phyloP scores from a whole-genome alignment of 116 monocot genomes.

The Iris pallida region DNA sequence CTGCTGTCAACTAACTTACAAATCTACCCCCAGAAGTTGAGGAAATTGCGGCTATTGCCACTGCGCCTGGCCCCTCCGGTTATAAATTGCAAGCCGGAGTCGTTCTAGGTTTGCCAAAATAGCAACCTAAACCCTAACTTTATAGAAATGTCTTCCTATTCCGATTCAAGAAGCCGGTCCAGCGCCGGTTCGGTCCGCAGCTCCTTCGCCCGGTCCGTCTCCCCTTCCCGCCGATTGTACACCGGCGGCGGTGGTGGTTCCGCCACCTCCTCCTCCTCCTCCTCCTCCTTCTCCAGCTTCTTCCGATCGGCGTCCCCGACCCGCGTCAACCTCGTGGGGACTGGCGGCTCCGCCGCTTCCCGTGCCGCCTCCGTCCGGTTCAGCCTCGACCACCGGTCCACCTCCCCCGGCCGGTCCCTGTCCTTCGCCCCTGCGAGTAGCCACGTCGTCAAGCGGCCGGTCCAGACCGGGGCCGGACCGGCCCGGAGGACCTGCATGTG shows the following conservation, averaged over 20 bases:
- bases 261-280: conserved; percentile 5
- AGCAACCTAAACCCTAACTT: conserved; percentile 4
- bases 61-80: background rate
- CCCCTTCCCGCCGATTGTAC: background rate
- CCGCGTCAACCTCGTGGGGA: conserved; percentile 21
- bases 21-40: too few species aligned
- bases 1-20: too few species aligned
- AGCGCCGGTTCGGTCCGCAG: conserved; percentile 1
- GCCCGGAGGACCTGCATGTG: conserved; percentile 23
- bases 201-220: background rate
- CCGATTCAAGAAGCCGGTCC: conserved; percentile 5
- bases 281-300: conserved; percentile 1
- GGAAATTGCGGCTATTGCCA: too few species aligned
- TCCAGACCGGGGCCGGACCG: background rate
- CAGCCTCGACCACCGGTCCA: conserved; percentile 11
- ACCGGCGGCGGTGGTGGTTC: background rate
- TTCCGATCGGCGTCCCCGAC: conserved; percentile 9
- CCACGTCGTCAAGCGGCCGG: background rate
- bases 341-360: background rate
- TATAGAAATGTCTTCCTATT: too few species aligned
- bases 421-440: conserved; percentile 7
- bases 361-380: conserved; percentile 12
- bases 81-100: conserved; percentile 11
- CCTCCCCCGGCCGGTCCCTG: conserved; percentile 13
- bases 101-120: conserved; percentile 13